Evolutionary conservation across 169 alveolate genomes (phyloP), one percentile per base, ranked within the genome.

Genomic region (Plasmodium vinckei): DNA sequence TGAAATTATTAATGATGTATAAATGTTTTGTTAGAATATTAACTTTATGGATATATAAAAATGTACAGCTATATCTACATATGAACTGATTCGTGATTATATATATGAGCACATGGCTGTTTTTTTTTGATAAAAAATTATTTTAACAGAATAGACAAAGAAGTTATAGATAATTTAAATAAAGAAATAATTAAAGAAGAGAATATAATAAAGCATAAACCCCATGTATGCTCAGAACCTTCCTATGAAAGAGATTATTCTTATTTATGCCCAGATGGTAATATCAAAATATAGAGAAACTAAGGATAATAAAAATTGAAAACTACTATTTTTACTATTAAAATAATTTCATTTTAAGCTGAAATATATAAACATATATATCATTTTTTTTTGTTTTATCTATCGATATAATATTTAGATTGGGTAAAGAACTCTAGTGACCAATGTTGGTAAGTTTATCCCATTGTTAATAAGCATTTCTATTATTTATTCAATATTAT

Each of bases 231-330:
- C 7, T 39, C 19, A 54, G 88, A 73, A 9, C 88, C 88, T 5
- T 9, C 64, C 12, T 73, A 73, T 27, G 88, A 73, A 49, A 73
- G 88, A 44, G 88, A 73, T n/a, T 73, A 73, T 73, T 60, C 72
- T 5, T 73, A 73, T 42, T 61, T 73, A 23, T 73, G 88, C 27
- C 88, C 88, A 5, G 88, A 73, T 46, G 88, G 88, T 73, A 39
- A n/a, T 67, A 15, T 10, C 42, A n/a, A 44, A 17, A 67, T 13
- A 7, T 5, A 54, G 69, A 44, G 5, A 56, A 54, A 68, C 63
- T 33, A 42, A 15, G 12, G 23, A 23, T 39, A 12, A 49, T 17
- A 51, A 51, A 51, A 51, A 33, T 33, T 33, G 42, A 33, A 33
- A 33, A 33, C 42, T 3, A 33, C 2, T 5, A 6, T 15, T 13